Conservation (phyloP, 805 yeast genomes). For the Kuraishia floccosa region DNA sequence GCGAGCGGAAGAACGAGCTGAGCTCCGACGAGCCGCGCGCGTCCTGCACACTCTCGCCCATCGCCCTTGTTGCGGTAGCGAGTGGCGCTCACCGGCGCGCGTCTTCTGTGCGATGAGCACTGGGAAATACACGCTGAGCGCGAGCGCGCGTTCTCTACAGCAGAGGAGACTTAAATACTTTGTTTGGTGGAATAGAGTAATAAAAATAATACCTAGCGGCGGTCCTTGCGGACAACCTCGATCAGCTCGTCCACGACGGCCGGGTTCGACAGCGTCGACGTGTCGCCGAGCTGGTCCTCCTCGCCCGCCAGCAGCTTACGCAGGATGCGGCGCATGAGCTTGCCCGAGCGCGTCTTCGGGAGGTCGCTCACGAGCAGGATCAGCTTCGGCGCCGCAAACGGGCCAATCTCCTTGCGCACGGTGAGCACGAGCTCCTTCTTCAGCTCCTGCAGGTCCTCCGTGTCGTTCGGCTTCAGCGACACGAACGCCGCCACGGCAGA, state of each 20-base stretch:
- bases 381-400: slow-evolving; percentile 76
- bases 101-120: no score
- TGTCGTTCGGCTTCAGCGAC: slow-evolving; percentile 39
- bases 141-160: no score
- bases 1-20: no score
- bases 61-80: no score
- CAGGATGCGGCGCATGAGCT: slow-evolving; percentile 78
- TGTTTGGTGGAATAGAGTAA: no score
- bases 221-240: slow-evolving; percentile 26
- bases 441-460: slow-evolving; percentile 36
- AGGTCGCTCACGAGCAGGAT: slow-evolving; percentile 64
- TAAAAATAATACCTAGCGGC: slow-evolving; percentile 1
- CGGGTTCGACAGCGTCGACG: slow-evolving; percentile 69
- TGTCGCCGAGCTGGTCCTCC: slow-evolving; percentile 75
- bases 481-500: slow-evolving; percentile 81
- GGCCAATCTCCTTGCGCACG: slow-evolving; percentile 73
- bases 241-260: slow-evolving; percentile 60
- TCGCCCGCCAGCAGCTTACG: slow-evolving; percentile 68
- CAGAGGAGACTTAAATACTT: no score
- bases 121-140: no score
- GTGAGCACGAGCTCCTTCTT: slow-evolving; percentile 57
- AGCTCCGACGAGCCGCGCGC: no score
- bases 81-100: no score
- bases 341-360: slow-evolving; percentile 82
- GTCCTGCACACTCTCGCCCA: no score